These are phyloP conservation scores for Ambrosia hybrid DNA, from an alignment of 140 eudicot genomes.

Conservation along the genomic window DNA sequence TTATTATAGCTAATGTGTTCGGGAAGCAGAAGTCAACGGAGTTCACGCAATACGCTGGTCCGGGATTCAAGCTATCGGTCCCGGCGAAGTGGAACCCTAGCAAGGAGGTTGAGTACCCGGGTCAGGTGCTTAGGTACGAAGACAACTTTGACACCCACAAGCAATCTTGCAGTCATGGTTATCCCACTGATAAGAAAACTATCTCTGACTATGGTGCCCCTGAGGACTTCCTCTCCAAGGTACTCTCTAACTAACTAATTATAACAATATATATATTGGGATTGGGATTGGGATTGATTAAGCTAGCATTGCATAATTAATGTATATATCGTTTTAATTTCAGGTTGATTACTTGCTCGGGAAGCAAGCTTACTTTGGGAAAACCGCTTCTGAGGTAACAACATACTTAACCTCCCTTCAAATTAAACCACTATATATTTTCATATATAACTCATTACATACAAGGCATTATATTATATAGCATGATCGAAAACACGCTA, in stretches of 20 bases:
- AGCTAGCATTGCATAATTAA: neutral
- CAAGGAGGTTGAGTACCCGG: slow-evolving; percentile 90
- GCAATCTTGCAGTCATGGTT: slow-evolving; percentile 63
- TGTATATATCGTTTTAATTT: slow-evolving; percentile 16
- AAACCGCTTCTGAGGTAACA: slow-evolving; percentile 93
- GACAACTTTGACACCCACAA: slow-evolving; percentile 95
- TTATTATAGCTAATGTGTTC: slow-evolving; percentile 77
- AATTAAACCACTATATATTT: neutral
- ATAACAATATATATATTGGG: no score
- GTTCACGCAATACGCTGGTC: slow-evolving; percentile 61
- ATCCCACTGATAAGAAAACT: neutral
- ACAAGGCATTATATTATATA: no score
- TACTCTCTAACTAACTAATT: no score
- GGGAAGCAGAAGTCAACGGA: slow-evolving; percentile 94
- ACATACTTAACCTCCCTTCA: neutral
- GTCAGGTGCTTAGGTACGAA: slow-evolving; percentile 82
- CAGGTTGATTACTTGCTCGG: slow-evolving; percentile 97
- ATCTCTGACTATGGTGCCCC: no score
- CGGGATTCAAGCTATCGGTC: slow-evolving; percentile 70
- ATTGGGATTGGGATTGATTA: neutral
- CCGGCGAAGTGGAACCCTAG: slow-evolving; percentile 99
- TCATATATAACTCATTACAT: neutral
- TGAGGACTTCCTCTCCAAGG: no score
- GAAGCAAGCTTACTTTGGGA: slow-evolving; percentile 87
- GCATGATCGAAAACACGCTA: no score